Evolutionary conservation across 306 rosid species (phyloP).

Genomic region (Alnus rubra): DNA sequence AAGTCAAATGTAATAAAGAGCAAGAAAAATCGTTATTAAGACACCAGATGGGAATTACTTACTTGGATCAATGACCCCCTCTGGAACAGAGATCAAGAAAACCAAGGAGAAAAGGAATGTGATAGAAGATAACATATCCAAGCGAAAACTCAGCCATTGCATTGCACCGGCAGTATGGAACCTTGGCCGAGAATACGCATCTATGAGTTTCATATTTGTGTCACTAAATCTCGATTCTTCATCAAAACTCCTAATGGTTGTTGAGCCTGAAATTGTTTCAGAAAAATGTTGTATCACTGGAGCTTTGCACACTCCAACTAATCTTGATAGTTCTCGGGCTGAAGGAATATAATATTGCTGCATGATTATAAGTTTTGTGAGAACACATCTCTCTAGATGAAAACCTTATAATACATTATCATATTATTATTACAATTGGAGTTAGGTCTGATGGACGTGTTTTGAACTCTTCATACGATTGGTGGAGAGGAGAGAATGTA

Average conservation of each 20-base stretch:
- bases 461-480: too few species aligned
- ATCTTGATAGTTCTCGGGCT: conserved; percentile 60
- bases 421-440: not conserved
- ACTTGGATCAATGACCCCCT: conserved; percentile 63
- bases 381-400: not conserved
- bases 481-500: too few species aligned
- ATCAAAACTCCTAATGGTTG: conserved; percentile 65
- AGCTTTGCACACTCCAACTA: conserved; percentile 72
- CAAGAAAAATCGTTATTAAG: not conserved
- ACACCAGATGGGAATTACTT: conserved; percentile 6
- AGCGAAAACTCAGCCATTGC: conserved; percentile 67
- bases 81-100: conserved; percentile 63
- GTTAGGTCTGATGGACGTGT: not conserved
- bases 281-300: conserved; percentile 73
- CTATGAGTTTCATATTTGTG: conserved; percentile 55
- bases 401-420: not conserved
- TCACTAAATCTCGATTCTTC: conserved; percentile 59
- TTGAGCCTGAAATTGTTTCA: conserved; percentile 71
- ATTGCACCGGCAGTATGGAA: conserved; percentile 53
- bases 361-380: conserved; percentile 10
- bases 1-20: not conserved
- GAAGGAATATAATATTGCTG: conserved; percentile 49
- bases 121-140: conserved; percentile 57
- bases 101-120: conserved; percentile 57
- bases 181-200: conserved; percentile 58